Conservation (phyloP, 371 early-diverging fungal genomes). For the Sanchytrium tribonematis region DNA sequence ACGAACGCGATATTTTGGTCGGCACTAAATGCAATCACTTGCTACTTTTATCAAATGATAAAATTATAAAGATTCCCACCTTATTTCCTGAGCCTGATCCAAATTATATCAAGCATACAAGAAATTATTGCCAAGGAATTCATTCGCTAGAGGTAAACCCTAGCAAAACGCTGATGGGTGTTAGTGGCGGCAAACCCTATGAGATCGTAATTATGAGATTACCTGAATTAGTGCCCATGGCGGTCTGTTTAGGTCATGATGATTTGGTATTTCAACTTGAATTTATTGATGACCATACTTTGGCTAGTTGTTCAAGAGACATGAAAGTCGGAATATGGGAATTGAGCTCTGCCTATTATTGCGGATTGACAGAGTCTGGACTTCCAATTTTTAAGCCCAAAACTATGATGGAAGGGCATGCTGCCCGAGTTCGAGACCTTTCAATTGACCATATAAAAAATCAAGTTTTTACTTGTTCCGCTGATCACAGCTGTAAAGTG, state of each 20-base stretch:
- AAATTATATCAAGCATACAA: neutral
- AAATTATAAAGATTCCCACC: conserved; percentile 2
- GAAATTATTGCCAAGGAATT: conserved; percentile 19
- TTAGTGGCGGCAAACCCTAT: conserved; percentile 25
- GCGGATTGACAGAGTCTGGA: too few species aligned
- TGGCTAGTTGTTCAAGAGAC: conserved; percentile 31
- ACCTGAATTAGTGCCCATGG: conserved; percentile 13
- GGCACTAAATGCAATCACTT: conserved; percentile 33
- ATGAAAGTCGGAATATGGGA: conserved; percentile 17
- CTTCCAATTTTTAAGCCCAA: too few species aligned
- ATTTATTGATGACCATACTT: conserved; percentile 22
- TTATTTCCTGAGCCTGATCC: too few species aligned
- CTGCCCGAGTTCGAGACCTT: conserved; percentile 16
- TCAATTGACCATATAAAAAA: conserved; percentile 1
- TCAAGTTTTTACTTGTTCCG: conserved; percentile 10
- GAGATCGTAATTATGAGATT: conserved; percentile 21
- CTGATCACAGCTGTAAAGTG: conserved; percentile 14
- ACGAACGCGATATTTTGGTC: conserved; percentile 17
- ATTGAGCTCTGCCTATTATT: too few species aligned
- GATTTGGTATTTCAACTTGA: conserved; percentile 31
- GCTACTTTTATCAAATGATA: conserved; percentile 1
- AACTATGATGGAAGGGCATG: conserved; percentile 10
- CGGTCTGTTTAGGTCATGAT: conserved; percentile 18
- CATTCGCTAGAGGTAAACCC: conserved; percentile 31
- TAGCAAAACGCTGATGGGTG: conserved; percentile 25